A percentile compares a stretch with the other conserved stretches of the same genome.
phyloP scores from a whole-genome alignment of 1,284 basidiomycete species.

The Cerrena zonata region DNA sequence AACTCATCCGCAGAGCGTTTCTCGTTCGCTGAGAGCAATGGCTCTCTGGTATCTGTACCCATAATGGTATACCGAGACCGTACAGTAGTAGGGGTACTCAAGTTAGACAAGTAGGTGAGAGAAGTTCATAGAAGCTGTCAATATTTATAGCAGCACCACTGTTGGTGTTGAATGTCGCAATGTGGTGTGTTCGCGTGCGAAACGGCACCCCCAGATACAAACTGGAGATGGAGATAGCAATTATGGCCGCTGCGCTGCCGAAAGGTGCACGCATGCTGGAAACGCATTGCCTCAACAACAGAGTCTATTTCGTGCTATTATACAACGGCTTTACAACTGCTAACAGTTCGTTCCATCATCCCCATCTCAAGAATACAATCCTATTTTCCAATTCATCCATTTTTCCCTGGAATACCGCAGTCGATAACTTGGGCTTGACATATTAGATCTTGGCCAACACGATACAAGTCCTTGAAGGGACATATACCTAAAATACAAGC shows the following conservation, averaged over 20 bases:
- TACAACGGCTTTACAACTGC: too few relatives aligned
- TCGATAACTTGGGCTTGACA: too few relatives aligned
- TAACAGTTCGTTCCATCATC: constrained; percentile 3
- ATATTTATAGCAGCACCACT: background rate
- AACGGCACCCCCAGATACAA: background rate
- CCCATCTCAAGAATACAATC: constrained; percentile 28
- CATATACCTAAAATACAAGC: constrained; percentile 57
- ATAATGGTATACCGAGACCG: background rate
- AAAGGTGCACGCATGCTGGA: constrained; percentile 29
- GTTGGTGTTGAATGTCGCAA: background rate
- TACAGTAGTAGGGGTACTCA: background rate
- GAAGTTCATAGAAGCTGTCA: too few relatives aligned
- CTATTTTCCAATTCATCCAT: too few relatives aligned
- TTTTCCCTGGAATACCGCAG: too few relatives aligned
- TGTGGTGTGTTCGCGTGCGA: background rate
- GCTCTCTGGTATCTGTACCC: background rate
- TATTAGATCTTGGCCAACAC: constrained; percentile 57
- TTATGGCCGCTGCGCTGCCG: constrained; percentile 72
- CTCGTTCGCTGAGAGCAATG: constrained; percentile 34
- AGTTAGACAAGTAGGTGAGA: too few relatives aligned
- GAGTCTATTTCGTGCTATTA: too few relatives aligned
- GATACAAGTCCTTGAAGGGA: constrained; percentile 70
- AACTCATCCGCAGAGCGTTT: constrained; percentile 4
- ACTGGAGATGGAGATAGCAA: too few relatives aligned
- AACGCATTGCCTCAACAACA: too few relatives aligned